These are phyloP conservation scores for Phytopythium kandeliae DNA, from an alignment of 352 stramenopile species.

Conservation along the genomic window DNA sequence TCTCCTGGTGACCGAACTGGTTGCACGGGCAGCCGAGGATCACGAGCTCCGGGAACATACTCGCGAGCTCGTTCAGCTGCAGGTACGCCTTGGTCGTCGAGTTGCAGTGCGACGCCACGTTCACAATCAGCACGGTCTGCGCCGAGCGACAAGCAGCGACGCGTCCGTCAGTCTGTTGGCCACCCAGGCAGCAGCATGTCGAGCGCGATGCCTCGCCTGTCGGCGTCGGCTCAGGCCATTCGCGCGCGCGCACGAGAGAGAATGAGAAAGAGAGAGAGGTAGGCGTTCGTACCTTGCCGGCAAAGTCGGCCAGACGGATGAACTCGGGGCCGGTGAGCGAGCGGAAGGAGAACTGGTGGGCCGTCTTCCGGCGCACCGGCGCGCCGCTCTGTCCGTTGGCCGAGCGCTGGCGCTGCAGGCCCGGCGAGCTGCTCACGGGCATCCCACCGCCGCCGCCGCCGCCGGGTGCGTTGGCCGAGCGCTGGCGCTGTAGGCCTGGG, in stretches of 20 bases:
- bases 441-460: neutral
- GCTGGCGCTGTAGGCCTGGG: conserved; percentile 25
- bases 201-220: too few relatives aligned
- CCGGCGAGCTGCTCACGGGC: too few relatives aligned
- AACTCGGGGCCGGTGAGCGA: conserved; percentile 52
- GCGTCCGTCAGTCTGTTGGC: too few relatives aligned
- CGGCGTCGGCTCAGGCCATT: too few relatives aligned
- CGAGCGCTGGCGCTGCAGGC: conserved; percentile 22
- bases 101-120: conserved; percentile 80
- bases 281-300: conserved; percentile 32
- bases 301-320: conserved; percentile 61
- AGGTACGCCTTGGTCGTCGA: conserved; percentile 68
- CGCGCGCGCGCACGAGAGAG: too few relatives aligned
- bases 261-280: neutral
- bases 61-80: conserved; percentile 64
- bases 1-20: conserved; percentile 81
- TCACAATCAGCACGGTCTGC: conserved; percentile 57
- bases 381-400: conserved; percentile 1
- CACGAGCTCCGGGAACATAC: conserved; percentile 56
- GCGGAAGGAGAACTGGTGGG: conserved; percentile 74
- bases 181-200: too few relatives aligned
- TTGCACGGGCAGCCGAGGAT: conserved; percentile 77
- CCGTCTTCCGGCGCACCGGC: conserved; percentile 39
- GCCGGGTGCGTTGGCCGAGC: conserved; percentile 9
- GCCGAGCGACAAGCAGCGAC: too few relatives aligned